These are phyloP conservation scores for Mortierella claussenii DNA, from an alignment of 192 early-diverging fungal species.

Conservation along the genomic window DNA sequence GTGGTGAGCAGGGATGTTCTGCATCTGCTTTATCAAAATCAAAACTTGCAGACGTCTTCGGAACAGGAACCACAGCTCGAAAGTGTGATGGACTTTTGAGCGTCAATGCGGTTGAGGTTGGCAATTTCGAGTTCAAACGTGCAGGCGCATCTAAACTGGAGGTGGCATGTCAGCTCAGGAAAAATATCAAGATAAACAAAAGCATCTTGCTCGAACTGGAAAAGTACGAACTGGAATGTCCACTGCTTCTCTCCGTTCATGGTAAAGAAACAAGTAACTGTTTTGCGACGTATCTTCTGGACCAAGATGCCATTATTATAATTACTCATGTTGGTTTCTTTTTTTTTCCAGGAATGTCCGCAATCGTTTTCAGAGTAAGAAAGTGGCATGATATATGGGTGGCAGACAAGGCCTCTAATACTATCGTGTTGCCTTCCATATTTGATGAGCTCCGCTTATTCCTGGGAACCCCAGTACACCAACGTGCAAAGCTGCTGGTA, in stretches of 20 bases:
- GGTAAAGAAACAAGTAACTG: slow-evolving; percentile 11
- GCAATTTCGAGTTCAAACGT: slow-evolving; percentile 33
- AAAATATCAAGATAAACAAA: slow-evolving; percentile 36
- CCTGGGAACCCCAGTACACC: no score
- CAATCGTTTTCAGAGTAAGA: slow-evolving; percentile 18
- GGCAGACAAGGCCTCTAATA: slow-evolving; percentile 5
- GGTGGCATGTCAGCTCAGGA: slow-evolving; percentile 15
- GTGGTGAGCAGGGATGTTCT: slow-evolving; percentile 27
- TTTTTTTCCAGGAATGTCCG: slow-evolving; percentile 8
- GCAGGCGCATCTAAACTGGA: slow-evolving; percentile 9
- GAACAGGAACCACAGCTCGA: slow-evolving; percentile 17
- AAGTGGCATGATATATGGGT: slow-evolving; percentile 17
- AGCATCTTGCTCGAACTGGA: slow-evolving; percentile 23
- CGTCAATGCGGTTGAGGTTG: slow-evolving; percentile 28
- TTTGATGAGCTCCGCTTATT: slow-evolving; percentile 13
- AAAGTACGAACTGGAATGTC: slow-evolving; percentile 27
- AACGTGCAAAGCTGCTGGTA: slow-evolving; percentile 9
- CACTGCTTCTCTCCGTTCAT: slow-evolving; percentile 22
- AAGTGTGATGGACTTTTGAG: slow-evolving; percentile 33
- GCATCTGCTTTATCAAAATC: slow-evolving; percentile 22
- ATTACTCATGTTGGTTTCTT: slow-evolving; percentile 4
- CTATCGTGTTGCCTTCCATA: slow-evolving; percentile 14
- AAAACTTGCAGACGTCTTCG: slow-evolving; percentile 10
- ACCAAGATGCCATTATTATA: slow-evolving; percentile 5
- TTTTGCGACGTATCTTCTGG: slow-evolving; percentile 8